Evolutionary conservation across 2,329 filamentous ascomycete genomes (phyloP), one percentile per base, ranked within the genome.

Genomic region (Pseudocercospora fuligena): DNA sequence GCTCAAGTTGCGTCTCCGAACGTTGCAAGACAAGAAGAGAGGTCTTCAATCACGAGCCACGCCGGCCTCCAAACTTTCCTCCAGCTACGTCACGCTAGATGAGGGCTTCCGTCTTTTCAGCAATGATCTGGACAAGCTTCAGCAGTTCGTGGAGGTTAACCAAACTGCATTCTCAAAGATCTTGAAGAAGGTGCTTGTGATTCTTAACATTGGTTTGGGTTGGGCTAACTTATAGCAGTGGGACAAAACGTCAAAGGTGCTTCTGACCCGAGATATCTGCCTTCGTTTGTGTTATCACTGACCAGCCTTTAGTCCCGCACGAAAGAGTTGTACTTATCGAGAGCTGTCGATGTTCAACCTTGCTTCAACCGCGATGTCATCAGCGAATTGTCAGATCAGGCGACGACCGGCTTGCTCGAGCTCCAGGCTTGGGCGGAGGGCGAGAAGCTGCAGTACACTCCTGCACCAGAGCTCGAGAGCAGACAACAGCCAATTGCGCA

Each of bases 311-410:
- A 89, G 86, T 98, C 94, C 60, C 94, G 94, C 79, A 97, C 95
- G 66, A 99, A 99, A 80, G 95, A 98, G 81, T 87, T 98, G 47
- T 99, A 98, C 78, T 89, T 99, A 40, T 96, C 96, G 9, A 88
- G 95, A 67, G 95, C 95, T 8, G 94, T 99, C 69, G 95, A 99
- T 79, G 94, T 98, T 7, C 95, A 98, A 76, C 95, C 95, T 6
- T 98, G 96, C 80, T 99, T 98, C 86, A 98, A 99, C 80, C 90
- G 94, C 54, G 92, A 96, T 71, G 93, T 98, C 73, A 97, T 99
- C 76, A 97, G 94, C 80, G 94, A 97, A 76, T 86, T 99, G 11
- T 97, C 95, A 4, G 95, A 99, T 73, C 93, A 97, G 81, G 95
- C 95, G 8, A 98, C 95, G 0, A 97, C 93, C n/a, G 96, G 93